Evolutionary conservation across 305 asterid genomes (phyloP), one percentile per base, ranked within the genome.

Genomic region (Fraxinus floribunda): DNA sequence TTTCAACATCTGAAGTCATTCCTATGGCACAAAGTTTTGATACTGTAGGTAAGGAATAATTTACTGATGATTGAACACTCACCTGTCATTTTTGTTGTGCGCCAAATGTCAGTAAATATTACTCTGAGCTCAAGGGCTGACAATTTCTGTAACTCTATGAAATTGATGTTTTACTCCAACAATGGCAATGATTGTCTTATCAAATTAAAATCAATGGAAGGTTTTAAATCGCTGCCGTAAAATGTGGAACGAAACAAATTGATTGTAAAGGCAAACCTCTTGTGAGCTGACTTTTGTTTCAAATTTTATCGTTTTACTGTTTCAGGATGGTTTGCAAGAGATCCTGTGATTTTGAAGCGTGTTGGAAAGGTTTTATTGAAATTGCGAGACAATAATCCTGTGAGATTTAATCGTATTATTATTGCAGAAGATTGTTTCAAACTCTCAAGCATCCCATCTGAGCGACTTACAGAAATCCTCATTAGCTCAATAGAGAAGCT

Each of bases 1-100:
- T 94, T 80, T 89, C 98, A n/a, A 86, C 93, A 1, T 62, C 83
- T 29, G 95, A 97, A 82, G 92, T 94, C 32, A 87, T 77, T 77
- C 99, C 99, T 8, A 93, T 95, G 99, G 93, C 99, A 24, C 97
- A 94, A 89, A 95, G 97, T 88, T 90, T 95, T 13, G 98, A 95
- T 57, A 95, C 98, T 68, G 97, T 91, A 52, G 98, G 97, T 90
- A 82, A 93, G 92, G 36, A 81, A 60, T 82, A 41, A 29, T 76
- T 62, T 62, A 35, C 24, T 22, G 46, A 78, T 44, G 4, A 46
- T 60, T 70, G 8, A 13, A 30, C 60, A 15, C 26, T 52, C 41
- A 24, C 32, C 29, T 16, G 22, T 10, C 22, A 44, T 70, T 57
- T 72, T 38, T 29, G 18, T 16, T n/a, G 30, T 49, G 24, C 35